A percentile compares a stretch with the other conserved stretches of the same genome.
These are phyloP conservation scores for Boletus patriciae DNA, from an alignment of 768 basidiomycete genomes.

Conservation along the genomic window DNA sequence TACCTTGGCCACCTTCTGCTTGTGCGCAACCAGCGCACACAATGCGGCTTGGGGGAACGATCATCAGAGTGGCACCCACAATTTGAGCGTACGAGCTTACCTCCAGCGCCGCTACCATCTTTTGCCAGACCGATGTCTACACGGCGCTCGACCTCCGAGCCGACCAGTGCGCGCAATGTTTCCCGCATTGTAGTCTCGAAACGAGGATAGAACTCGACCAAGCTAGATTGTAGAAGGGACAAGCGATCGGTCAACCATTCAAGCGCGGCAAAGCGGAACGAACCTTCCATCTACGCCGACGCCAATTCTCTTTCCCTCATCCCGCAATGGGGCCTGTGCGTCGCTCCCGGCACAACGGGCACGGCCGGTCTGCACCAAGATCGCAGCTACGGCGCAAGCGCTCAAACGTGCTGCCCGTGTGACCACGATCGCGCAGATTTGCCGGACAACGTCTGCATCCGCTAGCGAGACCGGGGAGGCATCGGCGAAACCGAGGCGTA, in stretches of 20 bases:
- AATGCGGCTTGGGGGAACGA: conserved; percentile 63
- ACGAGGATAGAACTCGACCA: conserved; percentile 90
- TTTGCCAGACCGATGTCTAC: conserved; percentile 92
- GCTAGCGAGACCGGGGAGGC: conserved; percentile 50
- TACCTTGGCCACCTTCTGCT: conserved; percentile 20
- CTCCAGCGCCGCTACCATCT: conserved; percentile 96
- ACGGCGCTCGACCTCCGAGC: conserved; percentile 73
- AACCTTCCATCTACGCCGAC: conserved; percentile 95
- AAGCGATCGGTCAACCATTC: background rate
- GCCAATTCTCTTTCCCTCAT: conserved; percentile 54
- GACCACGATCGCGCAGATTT: conserved; percentile 77
- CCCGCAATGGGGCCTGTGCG: conserved; percentile 14
- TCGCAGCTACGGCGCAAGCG: conserved; percentile 83
- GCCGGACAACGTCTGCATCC: conserved; percentile 77
- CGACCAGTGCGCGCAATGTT: conserved; percentile 73
- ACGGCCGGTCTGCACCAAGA: conserved; percentile 77
- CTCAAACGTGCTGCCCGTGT: conserved; percentile 81
- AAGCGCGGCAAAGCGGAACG: conserved; percentile 1
- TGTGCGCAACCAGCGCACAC: conserved; percentile 58
- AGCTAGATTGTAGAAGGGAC: conserved; percentile 41
- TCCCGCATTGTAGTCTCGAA: conserved; percentile 76
- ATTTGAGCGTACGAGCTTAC: conserved; percentile 45
- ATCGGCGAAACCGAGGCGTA: conserved; percentile 57
- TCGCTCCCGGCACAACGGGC: conserved; percentile 50
- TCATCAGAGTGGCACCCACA: background rate